Base-by-base conservation (phyloP, 306 rosid genomes). In the Canavalia ensiformis region DNA sequence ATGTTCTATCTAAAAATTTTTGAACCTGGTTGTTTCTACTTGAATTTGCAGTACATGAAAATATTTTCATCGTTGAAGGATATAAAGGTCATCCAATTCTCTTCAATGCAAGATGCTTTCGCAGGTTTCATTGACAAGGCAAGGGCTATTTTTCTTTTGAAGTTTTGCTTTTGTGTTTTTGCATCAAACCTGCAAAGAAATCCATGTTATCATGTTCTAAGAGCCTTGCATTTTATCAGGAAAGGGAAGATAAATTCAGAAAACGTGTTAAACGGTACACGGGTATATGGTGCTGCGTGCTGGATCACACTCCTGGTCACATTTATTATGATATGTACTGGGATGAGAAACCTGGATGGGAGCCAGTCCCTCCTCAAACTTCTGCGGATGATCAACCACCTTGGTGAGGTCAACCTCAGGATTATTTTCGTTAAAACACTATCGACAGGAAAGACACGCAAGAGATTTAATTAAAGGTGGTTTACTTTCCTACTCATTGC, bases 321-420 rank as follows among this genome's bases (percentile, higher is more conserved):
- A 90, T 96, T 80, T 96, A 84, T 75, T 96, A 96, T 62, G 97
- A 96, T 82, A 96, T 96, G 90, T 96, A 91, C 82, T 96, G 97
- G 98, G 99, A 96, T 70, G 98, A 96, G 89, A 96, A 92, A 79
- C 99, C 97, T 9, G 92, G 83, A 55, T 96, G 99, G 99, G 90
- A 88, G 77, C 90, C 99, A 8, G 66, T 82, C 66, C 98, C 98
- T 8, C 99, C 99, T 79, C 98, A 89, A 82, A 85, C 87, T 13
- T 72, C 92, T 0, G 93, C 81, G 47, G 98, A 93, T 54, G 99
- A 96, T 82, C 99, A 88, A 82, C 99, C 97, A 49, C 94, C 96
- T 62, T 85, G 84, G 76, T 93, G 85, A 93, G 86, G 37, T 73
- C 74, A 83, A 45, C 65, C 63, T 65, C 82, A 69, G 52, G 25